phyloP scores from a whole-genome alignment of 2,329 filamentous ascomycete species.

The Fusarium protoensiforme region DNA sequence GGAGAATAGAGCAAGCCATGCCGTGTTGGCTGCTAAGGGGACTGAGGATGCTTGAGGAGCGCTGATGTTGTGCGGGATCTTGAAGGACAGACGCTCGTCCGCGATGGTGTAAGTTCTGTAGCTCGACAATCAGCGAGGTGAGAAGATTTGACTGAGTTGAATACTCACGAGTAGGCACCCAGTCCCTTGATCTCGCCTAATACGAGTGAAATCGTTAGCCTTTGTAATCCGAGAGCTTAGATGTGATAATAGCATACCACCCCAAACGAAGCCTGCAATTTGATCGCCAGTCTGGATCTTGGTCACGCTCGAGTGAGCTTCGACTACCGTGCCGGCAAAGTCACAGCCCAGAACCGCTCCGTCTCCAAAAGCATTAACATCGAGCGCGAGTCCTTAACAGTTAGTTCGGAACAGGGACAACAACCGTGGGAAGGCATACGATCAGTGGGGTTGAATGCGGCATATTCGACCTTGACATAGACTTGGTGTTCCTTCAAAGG shows the following conservation, averaged over 20 bases:
- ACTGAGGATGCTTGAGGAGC: conserved; percentile 48
- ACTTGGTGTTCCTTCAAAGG: conserved; percentile 31
- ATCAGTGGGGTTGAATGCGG: conserved; percentile 43
- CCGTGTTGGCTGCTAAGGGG: conserved; percentile 51
- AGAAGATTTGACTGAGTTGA: accelerated
- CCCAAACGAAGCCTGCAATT: conserved; percentile 42
- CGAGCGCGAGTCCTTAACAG: conserved; percentile 43
- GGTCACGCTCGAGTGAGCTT: conserved; percentile 39
- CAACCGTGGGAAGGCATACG: background rate
- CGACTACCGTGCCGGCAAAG: conserved; percentile 49
- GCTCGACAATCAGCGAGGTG: accelerated
- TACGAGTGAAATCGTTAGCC: background rate
- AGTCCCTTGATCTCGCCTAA: conserved; percentile 42
- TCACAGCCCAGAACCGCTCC: conserved; percentile 50
- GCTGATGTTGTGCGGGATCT: conserved; percentile 44
- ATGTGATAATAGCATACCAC: conserved; percentile 27
- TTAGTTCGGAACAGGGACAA: background rate
- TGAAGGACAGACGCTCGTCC: conserved; percentile 53
- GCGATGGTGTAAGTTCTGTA: conserved; percentile 51
- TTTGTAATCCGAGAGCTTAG: background rate
- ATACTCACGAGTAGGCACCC: conserved; percentile 46
- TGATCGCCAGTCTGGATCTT: conserved; percentile 21
- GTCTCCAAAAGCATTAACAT: conserved; percentile 51
- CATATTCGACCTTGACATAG: conserved; percentile 35
- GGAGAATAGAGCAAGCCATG: conserved; percentile 53